Base-by-base conservation (phyloP, 2,329 filamentous ascomycete species). In the Colletotrichum gigasporum region DNA sequence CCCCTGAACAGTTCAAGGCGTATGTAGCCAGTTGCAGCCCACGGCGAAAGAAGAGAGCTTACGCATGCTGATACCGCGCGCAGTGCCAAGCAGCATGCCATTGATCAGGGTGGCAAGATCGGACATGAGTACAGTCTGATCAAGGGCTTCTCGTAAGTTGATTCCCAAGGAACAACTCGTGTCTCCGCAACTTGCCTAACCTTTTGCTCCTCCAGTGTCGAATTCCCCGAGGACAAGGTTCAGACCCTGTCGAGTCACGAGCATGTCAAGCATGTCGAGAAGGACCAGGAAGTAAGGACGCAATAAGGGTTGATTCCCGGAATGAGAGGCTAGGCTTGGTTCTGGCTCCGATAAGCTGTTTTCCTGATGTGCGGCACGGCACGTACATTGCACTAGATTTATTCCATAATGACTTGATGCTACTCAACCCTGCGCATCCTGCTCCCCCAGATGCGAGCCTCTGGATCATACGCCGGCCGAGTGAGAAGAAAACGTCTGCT, bases 111-210 rank as follows among this genome's bases (percentile, higher is more conserved):
- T 74, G 95, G 94, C 75, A 88, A 87, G 78, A 96, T 98, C 80
- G 87, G 82, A 58, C 89, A 96, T 71, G 92, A 96, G 77, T 97
- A 93, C 84, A 90, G 81, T 66, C 80, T 97, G 71, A 94, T 97
- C 85, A 96, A 95, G 83, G 94, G 91, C 63, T 97, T 97, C 83
- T 90, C 92, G 95, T 97, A 88, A 71, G 92, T 84, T 9, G 14
- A 34, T 14, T 34, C 32, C 32, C 14, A 9, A 14, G 14, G 10
- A 34, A 34, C 32, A 9, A 47, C 32, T 24, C 62, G 32, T 28
- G 44, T 30, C n/a, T 12, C 34, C 18, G 34, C 39, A 28, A 2
- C n/a, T 24, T 44, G 47, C 14, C 32, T 45, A 11, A 26, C 11
- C 6, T 11, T 30, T 8, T 34, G 12, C 2, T 60, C 14, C 10